phyloP scores from a whole-genome alignment of 2,329 filamentous ascomycete species.

The Elsinoe batatas region DNA sequence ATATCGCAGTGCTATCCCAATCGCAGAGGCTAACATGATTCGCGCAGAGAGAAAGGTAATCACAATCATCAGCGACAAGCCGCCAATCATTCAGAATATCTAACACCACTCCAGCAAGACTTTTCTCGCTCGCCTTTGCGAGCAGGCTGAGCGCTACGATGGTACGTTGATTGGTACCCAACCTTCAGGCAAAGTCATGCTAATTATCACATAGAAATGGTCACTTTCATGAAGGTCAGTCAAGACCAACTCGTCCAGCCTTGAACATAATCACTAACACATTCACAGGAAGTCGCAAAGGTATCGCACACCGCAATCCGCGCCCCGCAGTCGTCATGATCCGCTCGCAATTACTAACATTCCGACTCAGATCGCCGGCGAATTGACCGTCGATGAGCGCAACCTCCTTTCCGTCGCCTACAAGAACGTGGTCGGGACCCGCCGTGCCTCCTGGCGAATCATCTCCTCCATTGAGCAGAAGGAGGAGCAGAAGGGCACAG shows the following conservation, averaged over 20 bases:
- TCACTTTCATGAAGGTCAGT: slow-evolving; percentile 90
- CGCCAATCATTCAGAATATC: slow-evolving; percentile 18
- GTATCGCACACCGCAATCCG: slow-evolving; percentile 37
- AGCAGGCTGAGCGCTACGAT: slow-evolving; percentile 99
- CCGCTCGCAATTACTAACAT: slow-evolving; percentile 12
- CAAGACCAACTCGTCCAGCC: background rate
- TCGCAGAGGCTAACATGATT: slow-evolving; percentile 9
- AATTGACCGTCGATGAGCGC: slow-evolving; percentile 60
- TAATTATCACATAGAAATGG: slow-evolving; percentile 60
- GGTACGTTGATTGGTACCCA: slow-evolving; percentile 43
- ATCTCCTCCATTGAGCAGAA: slow-evolving; percentile 99
- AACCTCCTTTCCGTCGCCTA: slow-evolving; percentile 98
- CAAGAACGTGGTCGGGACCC: slow-evolving; percentile 98
- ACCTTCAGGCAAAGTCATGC: slow-evolving; percentile 14
- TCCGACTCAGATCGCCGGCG: slow-evolving; percentile 49
- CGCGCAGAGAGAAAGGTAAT: slow-evolving; percentile 42
- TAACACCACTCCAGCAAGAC: slow-evolving; percentile 68
- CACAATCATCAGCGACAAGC: slow-evolving; percentile 12
- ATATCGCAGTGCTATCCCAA: slow-evolving; percentile 4
- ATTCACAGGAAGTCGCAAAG: slow-evolving; percentile 79
- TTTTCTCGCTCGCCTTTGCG: slow-evolving; percentile 98
- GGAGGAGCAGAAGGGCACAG: slow-evolving; percentile 97
- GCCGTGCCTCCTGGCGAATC: slow-evolving; percentile 98
- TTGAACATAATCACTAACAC: slow-evolving; percentile 25
- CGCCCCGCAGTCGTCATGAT: slow-evolving; percentile 10